A percentile compares a stretch with the other conserved stretches of the same genome.
Evolutionary conservation across 768 basidiomycete species (phyloP).

Genomic region (Obba rivulosa): DNA sequence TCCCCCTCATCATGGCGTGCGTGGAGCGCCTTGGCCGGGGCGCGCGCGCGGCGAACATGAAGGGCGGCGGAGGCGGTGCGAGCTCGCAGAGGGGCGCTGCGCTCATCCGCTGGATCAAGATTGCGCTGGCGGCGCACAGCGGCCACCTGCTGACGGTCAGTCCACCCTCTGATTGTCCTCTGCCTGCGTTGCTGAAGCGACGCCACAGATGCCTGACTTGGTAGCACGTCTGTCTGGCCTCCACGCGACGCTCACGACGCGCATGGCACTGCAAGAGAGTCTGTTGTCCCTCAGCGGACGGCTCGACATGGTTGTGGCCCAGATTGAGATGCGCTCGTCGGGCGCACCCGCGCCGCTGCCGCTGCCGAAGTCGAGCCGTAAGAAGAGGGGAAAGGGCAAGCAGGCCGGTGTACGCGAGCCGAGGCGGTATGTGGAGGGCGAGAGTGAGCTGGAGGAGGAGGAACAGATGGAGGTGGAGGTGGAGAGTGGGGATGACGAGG

Average conservation of each 20-base stretch:
- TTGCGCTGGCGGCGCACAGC: conserved; percentile 79
- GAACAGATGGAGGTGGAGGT: conserved; percentile 50
- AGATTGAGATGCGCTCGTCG: conserved; percentile 86
- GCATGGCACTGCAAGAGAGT: conserved; percentile 79
- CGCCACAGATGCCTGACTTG: conserved; percentile 80
- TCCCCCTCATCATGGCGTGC: conserved; percentile 82
- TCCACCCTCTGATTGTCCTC: conserved; percentile 10
- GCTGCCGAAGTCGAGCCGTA: conserved; percentile 21
- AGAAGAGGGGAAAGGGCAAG: conserved; percentile 27
- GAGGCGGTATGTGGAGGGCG: conserved; percentile 70
- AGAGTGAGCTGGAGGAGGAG: conserved; percentile 60
- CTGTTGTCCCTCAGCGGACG: conserved; percentile 83
- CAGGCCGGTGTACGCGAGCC: conserved; percentile 30
- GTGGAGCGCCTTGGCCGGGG: conserved; percentile 84
- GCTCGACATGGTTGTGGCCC: conserved; percentile 89
- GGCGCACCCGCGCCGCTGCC: conserved; percentile 53
- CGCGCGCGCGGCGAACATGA: conserved; percentile 63
- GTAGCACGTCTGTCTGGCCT: conserved; percentile 82
- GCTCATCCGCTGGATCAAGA: conserved; percentile 73
- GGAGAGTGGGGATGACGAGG: conserved; percentile 62
- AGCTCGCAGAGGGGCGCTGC: conserved; percentile 71
- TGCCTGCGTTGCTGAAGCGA: not conserved
- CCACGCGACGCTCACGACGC: conserved; percentile 73
- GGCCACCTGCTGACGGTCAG: conserved; percentile 92
- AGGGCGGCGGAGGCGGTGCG: conserved; percentile 73